Percentiles rank a stretch among this genome's conserved stretches.
Conservation (phyloP, 768 basidiomycete genomes). For the Psilocybe cubensis region DNA sequence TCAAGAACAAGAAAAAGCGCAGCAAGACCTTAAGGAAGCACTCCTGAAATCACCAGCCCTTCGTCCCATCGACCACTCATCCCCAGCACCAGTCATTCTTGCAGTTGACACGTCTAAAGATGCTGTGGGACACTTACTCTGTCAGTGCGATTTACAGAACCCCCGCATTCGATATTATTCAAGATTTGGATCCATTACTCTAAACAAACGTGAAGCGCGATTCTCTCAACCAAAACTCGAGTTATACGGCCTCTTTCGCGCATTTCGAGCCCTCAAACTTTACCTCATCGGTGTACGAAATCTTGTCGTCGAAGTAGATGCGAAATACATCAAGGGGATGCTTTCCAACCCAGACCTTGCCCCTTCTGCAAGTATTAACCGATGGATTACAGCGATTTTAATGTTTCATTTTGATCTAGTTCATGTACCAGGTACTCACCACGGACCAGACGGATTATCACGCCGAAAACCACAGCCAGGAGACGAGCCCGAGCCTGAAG, state of each 20-base stretch:
- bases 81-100: slow-evolving; percentile 28
- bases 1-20: slow-evolving; percentile 22
- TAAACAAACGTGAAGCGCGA: slow-evolving; percentile 33
- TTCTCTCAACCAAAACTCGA: slow-evolving; percentile 38
- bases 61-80: slow-evolving; percentile 34
- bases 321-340: slow-evolving; percentile 41
- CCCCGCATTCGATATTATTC: slow-evolving; percentile 22
- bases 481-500: too few relatives aligned
- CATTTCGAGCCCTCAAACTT: slow-evolving; percentile 20
- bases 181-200: slow-evolving; percentile 37
- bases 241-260: slow-evolving; percentile 35
- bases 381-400: slow-evolving; percentile 19
- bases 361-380: slow-evolving; percentile 30
- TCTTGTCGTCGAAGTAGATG: slow-evolving; percentile 40
- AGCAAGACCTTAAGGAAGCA: too few relatives aligned
- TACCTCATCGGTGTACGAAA: slow-evolving; percentile 33
- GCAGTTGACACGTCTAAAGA: slow-evolving; percentile 40
- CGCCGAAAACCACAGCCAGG: slow-evolving; percentile 16
- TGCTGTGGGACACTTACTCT: slow-evolving; percentile 36
- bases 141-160: slow-evolving; percentile 27
- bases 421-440: slow-evolving; percentile 29
- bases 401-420: slow-evolving; percentile 29
- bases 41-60: slow-evolving; percentile 28
- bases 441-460: slow-evolving; percentile 34
- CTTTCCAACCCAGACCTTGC: slow-evolving; percentile 28